Evolutionary conservation across 1,284 basidiomycete species (phyloP), one percentile per base, ranked within the genome.

Genomic region (Laetiporus sulphureus): DNA sequence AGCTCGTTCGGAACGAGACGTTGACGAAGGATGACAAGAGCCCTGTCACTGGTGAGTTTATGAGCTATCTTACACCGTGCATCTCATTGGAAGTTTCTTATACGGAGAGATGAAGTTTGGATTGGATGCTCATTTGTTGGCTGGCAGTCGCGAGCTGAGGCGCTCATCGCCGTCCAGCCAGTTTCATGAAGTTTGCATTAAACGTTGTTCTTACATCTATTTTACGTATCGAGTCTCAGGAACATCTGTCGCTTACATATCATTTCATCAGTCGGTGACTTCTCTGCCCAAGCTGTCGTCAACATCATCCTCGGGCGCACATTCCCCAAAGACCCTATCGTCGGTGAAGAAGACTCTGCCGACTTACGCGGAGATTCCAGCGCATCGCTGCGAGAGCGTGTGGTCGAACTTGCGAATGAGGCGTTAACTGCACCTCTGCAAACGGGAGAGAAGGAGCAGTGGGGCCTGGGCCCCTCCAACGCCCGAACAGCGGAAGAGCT

Each of bases 261-360:
- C n/a, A 10, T 13, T 36, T 30, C 41, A 10, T 34, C 53, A 94
- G 91, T 95, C 21, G 93, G 85, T 32, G 93, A 97, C 63, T 91
- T 84, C 59, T 78, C 91, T 3, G 89, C 91, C 0, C 94, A 97
- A 60, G 90, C 92, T 0, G 76, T 96, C 35, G 81, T 97, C 54
- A 88, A 86, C 47, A 77, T 83, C 32, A 83, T 96, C 51, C 74
- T 92, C 21, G 58, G 64, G 11, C 68, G 69, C 13, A 79, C 85
- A 4, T 98, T 95, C 65, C 91, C 93, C 0, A 54, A 74, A 1
- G 94, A 98, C 64, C 77, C 77, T 13, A 91, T 99, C 58, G 85
- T 99, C 24, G 96, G 94, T 23, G 96, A 99, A 65, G 96, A 99
- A 65, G 92, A 97, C 60, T 83, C 94, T 0, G 71, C 76, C 0